Percentiles rank a stretch among this genome's conserved stretches.
These are phyloP conservation scores for Gnaphalium uliginosum DNA, from an alignment of 129 eudicot genomes.

Conservation along the genomic window DNA sequence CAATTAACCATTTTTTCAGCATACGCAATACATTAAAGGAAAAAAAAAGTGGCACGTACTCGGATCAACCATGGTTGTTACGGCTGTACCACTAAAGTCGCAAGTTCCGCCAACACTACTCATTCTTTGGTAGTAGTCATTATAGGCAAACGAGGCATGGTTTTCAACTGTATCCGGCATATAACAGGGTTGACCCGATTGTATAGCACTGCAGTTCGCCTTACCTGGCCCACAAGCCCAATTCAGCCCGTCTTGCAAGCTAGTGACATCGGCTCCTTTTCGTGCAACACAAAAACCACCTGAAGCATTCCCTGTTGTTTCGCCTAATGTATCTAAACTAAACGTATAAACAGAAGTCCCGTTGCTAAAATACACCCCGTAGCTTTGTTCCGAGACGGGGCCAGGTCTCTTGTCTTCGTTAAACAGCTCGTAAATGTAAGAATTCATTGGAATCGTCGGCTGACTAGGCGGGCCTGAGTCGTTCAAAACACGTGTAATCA, in stretches of 20 bases:
- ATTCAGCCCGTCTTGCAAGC: conserved; percentile 61
- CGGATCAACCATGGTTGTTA: conserved; percentile 57
- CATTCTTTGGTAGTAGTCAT: conserved; percentile 86
- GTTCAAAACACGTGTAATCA: conserved; percentile 60
- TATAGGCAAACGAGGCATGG: conserved; percentile 88
- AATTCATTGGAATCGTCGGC: conserved; percentile 51
- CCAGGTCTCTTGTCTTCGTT: conserved; percentile 72
- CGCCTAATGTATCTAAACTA: conserved; percentile 34
- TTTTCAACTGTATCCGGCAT: conserved; percentile 65
- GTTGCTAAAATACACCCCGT: conserved; percentile 65
- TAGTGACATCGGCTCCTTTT: conserved; percentile 50
- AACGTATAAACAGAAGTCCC: conserved; percentile 70
- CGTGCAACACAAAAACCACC: conserved; percentile 64
- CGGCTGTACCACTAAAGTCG: conserved; percentile 84
- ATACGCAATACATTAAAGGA: not conserved
- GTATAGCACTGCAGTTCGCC: conserved; percentile 77
- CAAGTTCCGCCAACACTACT: conserved; percentile 71
- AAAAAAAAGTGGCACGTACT: conserved; percentile 49
- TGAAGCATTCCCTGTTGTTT: conserved; percentile 45
- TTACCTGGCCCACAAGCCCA: conserved; percentile 92
- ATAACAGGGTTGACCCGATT: conserved; percentile 72
- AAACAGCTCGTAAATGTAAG: conserved; percentile 77
- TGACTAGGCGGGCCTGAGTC: conserved; percentile 82
- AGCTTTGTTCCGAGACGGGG: conserved; percentile 69
- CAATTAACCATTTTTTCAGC: not conserved